phyloP scores from a whole-genome alignment of 139 green algal genomes.

The Chlamydomonas schloesseri region DNA sequence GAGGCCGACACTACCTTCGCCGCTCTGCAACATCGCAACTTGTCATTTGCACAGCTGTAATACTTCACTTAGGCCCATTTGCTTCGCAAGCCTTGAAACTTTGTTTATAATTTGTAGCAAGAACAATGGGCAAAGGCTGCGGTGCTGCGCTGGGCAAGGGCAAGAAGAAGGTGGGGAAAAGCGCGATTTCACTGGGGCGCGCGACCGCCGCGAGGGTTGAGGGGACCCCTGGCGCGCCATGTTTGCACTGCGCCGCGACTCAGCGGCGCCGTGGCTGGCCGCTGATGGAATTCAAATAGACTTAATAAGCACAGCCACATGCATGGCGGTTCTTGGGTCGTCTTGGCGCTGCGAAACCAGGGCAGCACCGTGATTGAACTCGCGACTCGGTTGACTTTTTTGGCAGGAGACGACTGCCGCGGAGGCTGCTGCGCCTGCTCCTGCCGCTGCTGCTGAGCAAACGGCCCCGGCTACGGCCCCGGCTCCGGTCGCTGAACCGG shows the following conservation, averaged over 20 bases:
- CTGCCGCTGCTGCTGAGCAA: neutral
- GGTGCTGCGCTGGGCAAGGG: constrained; percentile 1
- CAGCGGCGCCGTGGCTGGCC: too few species aligned
- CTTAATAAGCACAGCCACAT: too few species aligned
- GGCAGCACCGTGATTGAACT: neutral
- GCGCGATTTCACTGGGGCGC: neutral
- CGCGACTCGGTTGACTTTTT: neutral
- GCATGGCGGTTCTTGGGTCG: too few species aligned
- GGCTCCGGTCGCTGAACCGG: neutral
- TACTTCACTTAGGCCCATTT: too few species aligned
- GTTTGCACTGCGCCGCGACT: too few species aligned
- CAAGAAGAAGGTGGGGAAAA: constrained; percentile 7
- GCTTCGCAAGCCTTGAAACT: neutral
- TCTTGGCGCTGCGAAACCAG: too few species aligned
- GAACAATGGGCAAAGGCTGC: constrained; percentile 26
- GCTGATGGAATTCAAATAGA: too few species aligned
- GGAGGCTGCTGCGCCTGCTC: neutral
- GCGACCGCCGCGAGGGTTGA: too few species aligned
- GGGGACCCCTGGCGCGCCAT: too few species aligned
- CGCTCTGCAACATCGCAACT: too few species aligned
- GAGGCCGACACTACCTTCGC: too few species aligned
- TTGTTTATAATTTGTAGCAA: neutral
- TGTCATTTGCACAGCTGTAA: too few species aligned
- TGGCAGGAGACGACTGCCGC: neutral
- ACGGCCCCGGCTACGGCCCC: neutral